Conservation (phyloP, 2,329 filamentous ascomycete genomes). For the Neopestalotiopsis sp. region DNA sequence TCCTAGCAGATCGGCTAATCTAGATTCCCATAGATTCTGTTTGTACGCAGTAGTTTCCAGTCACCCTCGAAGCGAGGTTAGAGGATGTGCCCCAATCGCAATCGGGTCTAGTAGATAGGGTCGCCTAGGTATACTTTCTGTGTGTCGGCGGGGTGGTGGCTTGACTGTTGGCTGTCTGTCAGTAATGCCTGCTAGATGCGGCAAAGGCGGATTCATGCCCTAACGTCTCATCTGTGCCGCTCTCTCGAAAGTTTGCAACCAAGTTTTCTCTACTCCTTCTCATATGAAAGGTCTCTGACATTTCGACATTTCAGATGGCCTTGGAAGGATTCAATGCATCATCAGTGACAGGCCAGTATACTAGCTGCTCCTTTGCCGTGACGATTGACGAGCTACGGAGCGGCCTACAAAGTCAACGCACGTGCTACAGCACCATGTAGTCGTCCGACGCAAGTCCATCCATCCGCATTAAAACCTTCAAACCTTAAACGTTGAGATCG, state of each 20-base stretch:
- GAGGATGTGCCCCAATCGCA: not conserved
- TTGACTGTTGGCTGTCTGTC: not conserved
- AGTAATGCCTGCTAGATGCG: not conserved
- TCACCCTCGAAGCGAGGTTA: not conserved
- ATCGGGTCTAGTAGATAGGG: not conserved
- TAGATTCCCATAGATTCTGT: not conserved
- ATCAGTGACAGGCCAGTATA: not conserved
- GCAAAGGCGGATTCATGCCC: not conserved
- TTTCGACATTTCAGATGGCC: not conserved
- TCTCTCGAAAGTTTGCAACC: not conserved
- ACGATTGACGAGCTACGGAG: not conserved
- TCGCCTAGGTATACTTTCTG: not conserved
- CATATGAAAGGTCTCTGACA: not conserved
- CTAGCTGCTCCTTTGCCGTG: not conserved
- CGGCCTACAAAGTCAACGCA: not conserved
- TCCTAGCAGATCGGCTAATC: not conserved
- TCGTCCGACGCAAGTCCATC: not conserved
- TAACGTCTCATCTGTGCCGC: slow-evolving; percentile 1
- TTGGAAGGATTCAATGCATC: not conserved
- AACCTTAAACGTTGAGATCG: slow-evolving; percentile 14
- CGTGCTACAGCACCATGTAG: not conserved
- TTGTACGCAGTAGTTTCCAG: not conserved
- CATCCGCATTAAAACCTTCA: slow-evolving; percentile 10
- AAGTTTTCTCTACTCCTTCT: not conserved
- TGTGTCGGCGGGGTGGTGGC: not conserved